Evolutionary conservation across 441 rosid species (phyloP).

Genomic region (Gossypium gossypioides): DNA sequence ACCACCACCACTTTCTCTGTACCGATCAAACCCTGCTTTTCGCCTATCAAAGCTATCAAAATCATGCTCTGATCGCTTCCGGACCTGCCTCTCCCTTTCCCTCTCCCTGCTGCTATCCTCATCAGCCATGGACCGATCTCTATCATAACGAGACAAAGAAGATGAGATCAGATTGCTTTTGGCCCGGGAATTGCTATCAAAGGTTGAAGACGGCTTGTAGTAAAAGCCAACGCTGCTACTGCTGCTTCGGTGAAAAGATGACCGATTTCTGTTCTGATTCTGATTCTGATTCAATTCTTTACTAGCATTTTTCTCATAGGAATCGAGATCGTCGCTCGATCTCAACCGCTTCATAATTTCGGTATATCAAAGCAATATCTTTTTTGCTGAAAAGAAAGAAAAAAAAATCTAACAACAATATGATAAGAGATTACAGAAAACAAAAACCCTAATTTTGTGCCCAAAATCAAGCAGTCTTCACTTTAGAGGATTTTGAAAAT

Average conservation of each 20-base stretch:
- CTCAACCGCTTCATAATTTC: constrained; percentile 66
- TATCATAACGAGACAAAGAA: constrained; percentile 47
- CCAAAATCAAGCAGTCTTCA: background rate
- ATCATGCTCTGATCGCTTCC: constrained; percentile 62
- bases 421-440: background rate
- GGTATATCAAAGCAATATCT: background rate
- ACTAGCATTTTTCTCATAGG: constrained; percentile 35
- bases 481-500: background rate
- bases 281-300: constrained; percentile 38
- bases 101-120: constrained; percentile 30
- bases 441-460: constrained; percentile 19
- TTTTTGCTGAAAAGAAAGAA: background rate
- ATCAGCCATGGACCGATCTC: constrained; percentile 47
- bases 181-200: constrained; percentile 30
- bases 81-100: constrained; percentile 28
- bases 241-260: constrained; percentile 38
- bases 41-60: constrained; percentile 55
- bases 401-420: background rate
- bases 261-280: constrained; percentile 36
- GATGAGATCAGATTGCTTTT: constrained; percentile 44
- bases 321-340: constrained; percentile 79
- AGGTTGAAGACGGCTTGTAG: constrained; percentile 38
- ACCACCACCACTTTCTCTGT: constrained; percentile 30
- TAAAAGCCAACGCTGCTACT: constrained; percentile 28
- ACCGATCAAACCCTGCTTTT: constrained; percentile 38